Evolutionary conservation across 345 rosid species (phyloP).

Genomic region (Cardiospermum halicacabum): DNA sequence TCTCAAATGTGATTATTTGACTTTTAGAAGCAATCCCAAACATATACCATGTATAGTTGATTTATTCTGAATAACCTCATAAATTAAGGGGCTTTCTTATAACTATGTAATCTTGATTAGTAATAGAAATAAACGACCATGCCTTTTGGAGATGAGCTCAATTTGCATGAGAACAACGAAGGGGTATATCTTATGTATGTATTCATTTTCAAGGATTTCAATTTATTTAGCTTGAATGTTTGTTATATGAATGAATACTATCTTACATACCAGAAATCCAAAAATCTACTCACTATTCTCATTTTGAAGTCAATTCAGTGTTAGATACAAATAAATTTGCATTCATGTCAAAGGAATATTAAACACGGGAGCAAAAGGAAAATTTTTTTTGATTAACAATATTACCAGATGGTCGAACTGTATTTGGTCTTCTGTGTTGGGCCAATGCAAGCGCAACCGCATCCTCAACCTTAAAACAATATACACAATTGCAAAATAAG

Average conservation of each 20-base stretch:
- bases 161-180: not conserved
- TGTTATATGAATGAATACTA: not conserved
- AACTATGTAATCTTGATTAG: not conserved
- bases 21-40: too few species aligned
- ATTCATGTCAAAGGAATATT: not conserved
- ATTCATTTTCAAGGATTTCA: not conserved
- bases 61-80: not conserved
- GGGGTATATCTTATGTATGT: not conserved
- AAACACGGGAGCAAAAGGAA: not conserved
- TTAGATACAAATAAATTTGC: not conserved
- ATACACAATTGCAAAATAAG: not conserved
- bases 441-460: constrained; percentile 75
- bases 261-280: not conserved
- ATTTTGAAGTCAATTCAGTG: not conserved
- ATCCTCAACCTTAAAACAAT: constrained; percentile 69
- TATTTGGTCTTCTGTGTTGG: constrained; percentile 51
- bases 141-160: not conserved
- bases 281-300: not conserved
- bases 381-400: not conserved
- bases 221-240: not conserved
- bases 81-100: not conserved
- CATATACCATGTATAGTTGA: too few species aligned
- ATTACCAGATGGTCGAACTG: constrained; percentile 48
- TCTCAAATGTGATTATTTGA: too few species aligned
- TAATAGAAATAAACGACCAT: not conserved